These are phyloP conservation scores for Tulasnella sp. DNA, from an alignment of 768 basidiomycete species.

Conservation along the genomic window DNA sequence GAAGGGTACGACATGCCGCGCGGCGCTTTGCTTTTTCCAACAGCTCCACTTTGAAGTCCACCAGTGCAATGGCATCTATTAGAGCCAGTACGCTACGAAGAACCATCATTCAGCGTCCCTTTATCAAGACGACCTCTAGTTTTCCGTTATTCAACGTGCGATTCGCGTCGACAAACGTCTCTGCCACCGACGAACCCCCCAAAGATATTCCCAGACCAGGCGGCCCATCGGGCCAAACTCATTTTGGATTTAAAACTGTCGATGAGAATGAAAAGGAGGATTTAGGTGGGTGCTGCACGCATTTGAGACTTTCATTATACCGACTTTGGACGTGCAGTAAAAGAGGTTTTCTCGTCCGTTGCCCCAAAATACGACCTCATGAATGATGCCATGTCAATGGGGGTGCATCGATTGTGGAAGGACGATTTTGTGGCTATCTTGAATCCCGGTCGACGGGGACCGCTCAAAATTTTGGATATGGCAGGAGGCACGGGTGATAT, in stretches of 20 bases:
- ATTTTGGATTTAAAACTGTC: slow-evolving; percentile 88
- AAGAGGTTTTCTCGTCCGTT: slow-evolving; percentile 88
- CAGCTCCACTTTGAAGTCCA: no score
- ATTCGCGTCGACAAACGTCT: no score
- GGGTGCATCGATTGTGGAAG: slow-evolving; percentile 95
- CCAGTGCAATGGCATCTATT: no score
- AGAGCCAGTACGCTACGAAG: no score
- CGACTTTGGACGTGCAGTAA: slow-evolving; percentile 37
- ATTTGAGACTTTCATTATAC: neutral
- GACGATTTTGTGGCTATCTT: slow-evolving; percentile 70
- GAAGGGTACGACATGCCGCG: no score
- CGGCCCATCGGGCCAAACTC: slow-evolving; percentile 31
- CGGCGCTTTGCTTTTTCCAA: no score
- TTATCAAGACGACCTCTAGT: no score
- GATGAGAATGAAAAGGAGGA: slow-evolving; percentile 78
- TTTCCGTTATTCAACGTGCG: no score
- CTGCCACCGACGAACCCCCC: no score
- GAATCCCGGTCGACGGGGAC: slow-evolving; percentile 59
- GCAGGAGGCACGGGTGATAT: slow-evolving; percentile 98
- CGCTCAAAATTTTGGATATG: slow-evolving; percentile 60
- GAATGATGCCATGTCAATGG: slow-evolving; percentile 98
- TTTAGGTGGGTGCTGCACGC: slow-evolving; percentile 31
- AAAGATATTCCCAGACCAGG: no score
- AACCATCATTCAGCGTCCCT: no score
- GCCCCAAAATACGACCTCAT: slow-evolving; percentile 92